Evolutionary conservation across 2,329 filamentous ascomycete species (phyloP), one percentile per base, ranked within the genome.

Genomic region (Ophiostoma australiae): DNA sequence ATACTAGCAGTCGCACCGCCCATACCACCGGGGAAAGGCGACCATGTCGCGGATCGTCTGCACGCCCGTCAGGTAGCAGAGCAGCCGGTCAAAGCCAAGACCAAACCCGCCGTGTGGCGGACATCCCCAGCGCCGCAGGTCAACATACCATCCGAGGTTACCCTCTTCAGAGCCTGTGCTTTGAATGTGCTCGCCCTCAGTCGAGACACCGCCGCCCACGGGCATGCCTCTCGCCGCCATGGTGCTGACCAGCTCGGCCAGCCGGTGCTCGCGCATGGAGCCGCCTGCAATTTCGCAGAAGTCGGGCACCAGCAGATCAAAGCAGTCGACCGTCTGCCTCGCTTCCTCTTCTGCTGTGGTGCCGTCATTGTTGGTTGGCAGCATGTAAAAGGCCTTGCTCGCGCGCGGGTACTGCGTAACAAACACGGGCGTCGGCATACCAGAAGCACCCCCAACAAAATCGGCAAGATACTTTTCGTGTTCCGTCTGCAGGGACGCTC

Each of bases 91-190:
- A 78, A 97, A 96, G 10, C 94, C 94, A 71, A 97, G 80, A 2
- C 94, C 94, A 78, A 97, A 97, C 0, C 94, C 94, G 61, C 94
- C 94, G 76, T 97, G 94, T 48, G 93, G 93, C 71, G 93, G 92
- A 75, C 90, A 94, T n/a, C 94, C 94, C 87, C 93, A 97, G 75
- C 90, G 89, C 73, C 94, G 89, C 73, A 97, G 84, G 79, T 97
- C 93, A 33, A 92, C 83, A 78, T 97, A 97, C 94, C 94, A 97
- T 75, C 90, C 87, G 70, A 97, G 80, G 80, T 77, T 76, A 71
- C 75, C 76, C n/a, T 17, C 23, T 31, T 37, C 35, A 11, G n/a
- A 7, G 13, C 8, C n/a, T 15, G 61, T 5, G n/a, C 33, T 20
- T 17, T 37, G 15, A 17, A 5, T 4, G 2, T 65, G 31, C 17